A percentile compares a stretch with the other conserved stretches of the same genome.
Conservation (phyloP, 768 basidiomycete genomes). For the Mycena galopus region DNA sequence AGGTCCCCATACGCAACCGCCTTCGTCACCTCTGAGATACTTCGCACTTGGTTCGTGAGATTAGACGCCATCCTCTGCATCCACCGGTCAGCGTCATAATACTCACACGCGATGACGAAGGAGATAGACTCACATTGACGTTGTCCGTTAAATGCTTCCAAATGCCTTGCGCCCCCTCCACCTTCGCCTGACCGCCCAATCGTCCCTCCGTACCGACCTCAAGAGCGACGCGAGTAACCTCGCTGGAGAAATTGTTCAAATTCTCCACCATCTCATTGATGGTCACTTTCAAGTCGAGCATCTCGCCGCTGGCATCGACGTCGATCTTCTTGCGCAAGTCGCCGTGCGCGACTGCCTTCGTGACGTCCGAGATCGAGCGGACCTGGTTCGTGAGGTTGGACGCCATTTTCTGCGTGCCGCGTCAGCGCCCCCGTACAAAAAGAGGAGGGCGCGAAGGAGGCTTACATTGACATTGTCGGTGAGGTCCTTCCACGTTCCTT, state of each 20-base stretch:
- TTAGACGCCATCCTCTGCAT: conserved; percentile 84
- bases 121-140: conserved; percentile 52
- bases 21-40: conserved; percentile 87
- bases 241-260: conserved; percentile 61
- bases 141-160: conserved; percentile 87
- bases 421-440: not conserved
- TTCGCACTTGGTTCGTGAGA: conserved; percentile 83
- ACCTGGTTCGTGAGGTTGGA: conserved; percentile 45
- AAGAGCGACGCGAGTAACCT: conserved; percentile 86
- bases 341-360: conserved; percentile 33
- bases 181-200: conserved; percentile 89
- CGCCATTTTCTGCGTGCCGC: conserved; percentile 26
- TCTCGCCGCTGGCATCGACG: conserved; percentile 32
- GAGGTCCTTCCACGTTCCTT: conserved; percentile 36
- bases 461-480: conserved; percentile 41
- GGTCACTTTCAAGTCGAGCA: conserved; percentile 33
- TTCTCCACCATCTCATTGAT: conserved; percentile 37
- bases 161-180: conserved; percentile 93
- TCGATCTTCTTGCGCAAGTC: conserved; percentile 27
- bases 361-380: conserved; percentile 38
- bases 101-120: not conserved
- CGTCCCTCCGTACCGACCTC: conserved; percentile 94
- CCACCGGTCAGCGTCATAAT: conserved; percentile 50
- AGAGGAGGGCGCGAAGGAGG: not conserved
- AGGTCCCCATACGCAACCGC: conserved; percentile 93